A percentile compares a stretch with the other conserved stretches of the same genome.
Conservation (phyloP, 345 rosid species). For the Camelina neglecta region DNA sequence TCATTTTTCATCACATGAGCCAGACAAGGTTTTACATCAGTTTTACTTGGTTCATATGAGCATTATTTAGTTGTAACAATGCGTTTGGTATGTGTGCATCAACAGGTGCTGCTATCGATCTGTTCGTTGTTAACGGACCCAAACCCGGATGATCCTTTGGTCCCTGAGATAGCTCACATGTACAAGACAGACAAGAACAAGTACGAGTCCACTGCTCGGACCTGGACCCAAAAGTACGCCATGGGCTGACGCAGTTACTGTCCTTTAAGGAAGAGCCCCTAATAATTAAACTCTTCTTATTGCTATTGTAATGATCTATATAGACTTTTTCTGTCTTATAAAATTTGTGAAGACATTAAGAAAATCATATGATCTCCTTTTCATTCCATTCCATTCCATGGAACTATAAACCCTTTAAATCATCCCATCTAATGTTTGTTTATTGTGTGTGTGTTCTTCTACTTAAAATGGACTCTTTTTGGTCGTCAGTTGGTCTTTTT, state of each 20-base stretch:
- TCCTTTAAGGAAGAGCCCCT: constrained; percentile 26
- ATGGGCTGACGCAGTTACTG: constrained; percentile 63
- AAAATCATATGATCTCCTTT: constrained; percentile 34
- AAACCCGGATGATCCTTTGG: constrained; percentile 96
- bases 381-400: constrained; percentile 16
- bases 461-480: not conserved
- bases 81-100: constrained; percentile 9
- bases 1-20: not conserved
- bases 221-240: constrained; percentile 99
- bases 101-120: constrained; percentile 87
- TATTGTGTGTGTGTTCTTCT: constrained; percentile 2
- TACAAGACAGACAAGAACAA: constrained; percentile 93
- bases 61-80: not conserved
- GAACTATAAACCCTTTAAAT: not conserved
- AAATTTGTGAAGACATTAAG: constrained; percentile 39
- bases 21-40: not conserved
- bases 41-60: not conserved
- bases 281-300: constrained; percentile 36
- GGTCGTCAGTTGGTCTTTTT: not conserved
- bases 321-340: constrained; percentile 34
- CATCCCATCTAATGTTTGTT: constrained; percentile 8
- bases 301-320: constrained; percentile 45
- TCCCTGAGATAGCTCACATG: constrained; percentile 97
- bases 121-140: constrained; percentile 97
- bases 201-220: constrained; percentile 95